Conservation (phyloP, 768 basidiomycete genomes). For the Leucocoprinus birnbaumii region DNA sequence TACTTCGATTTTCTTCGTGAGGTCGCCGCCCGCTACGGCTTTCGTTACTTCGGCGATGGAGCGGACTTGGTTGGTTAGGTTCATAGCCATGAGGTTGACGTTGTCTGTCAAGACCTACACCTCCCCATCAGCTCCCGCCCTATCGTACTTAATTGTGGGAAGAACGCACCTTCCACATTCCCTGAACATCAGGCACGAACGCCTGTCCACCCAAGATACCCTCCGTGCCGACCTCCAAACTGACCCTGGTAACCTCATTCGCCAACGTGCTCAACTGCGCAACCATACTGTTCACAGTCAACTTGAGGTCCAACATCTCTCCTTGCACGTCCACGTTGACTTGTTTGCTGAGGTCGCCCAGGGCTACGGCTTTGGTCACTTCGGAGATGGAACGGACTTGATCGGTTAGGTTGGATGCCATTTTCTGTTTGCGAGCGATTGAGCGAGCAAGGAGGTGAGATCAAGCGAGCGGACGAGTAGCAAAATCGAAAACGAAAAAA, state of each 20-base stretch:
- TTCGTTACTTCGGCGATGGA: constrained; percentile 88
- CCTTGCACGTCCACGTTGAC: constrained; percentile 94
- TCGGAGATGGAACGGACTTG: constrained; percentile 92
- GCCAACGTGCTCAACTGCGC: constrained; percentile 74
- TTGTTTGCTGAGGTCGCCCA: constrained; percentile 78
- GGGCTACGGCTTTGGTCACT: constrained; percentile 83
- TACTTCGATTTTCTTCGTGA: constrained; percentile 91
- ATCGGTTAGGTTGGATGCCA: constrained; percentile 82
- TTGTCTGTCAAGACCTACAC: constrained; percentile 68
- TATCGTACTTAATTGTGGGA: not conserved
- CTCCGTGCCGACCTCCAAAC: constrained; percentile 88
- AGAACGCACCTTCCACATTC: constrained; percentile 80
- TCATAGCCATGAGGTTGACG: constrained; percentile 88
- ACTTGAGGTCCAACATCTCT: constrained; percentile 88
- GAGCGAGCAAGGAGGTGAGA: not conserved
- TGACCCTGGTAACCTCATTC: constrained; percentile 87
- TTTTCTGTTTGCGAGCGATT: too few relatives aligned
- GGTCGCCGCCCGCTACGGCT: constrained; percentile 90
- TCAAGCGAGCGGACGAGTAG: not conserved
- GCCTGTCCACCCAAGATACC: constrained; percentile 95
- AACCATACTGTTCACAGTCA: constrained; percentile 87
- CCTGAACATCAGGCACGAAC: constrained; percentile 86
- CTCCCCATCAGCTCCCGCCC: not conserved
- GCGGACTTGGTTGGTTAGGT: constrained; percentile 88
- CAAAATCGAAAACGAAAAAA: not conserved